Evolutionary conservation across 2,329 filamentous ascomycete species (phyloP).

Genomic region (Sphaerulina populicola): DNA sequence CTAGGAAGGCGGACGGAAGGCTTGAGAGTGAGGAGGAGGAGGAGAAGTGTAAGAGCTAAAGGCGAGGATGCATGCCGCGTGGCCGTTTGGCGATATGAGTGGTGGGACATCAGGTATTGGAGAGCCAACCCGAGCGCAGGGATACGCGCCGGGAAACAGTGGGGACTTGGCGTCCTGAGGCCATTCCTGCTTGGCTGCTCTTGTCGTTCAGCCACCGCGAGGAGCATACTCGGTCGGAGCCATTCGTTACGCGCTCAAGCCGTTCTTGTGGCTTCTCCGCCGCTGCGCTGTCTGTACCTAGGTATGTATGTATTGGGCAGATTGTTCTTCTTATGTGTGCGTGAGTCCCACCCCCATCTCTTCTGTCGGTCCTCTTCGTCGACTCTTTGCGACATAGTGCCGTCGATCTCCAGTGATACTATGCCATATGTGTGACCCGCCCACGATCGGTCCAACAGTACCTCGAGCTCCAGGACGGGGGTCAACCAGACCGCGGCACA

Average conservation of each 20-base stretch:
- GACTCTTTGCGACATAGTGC: background rate
- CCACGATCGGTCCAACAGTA: slow-evolving; percentile 6
- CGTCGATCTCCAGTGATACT: slow-evolving; percentile 16
- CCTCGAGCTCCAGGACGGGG: slow-evolving; percentile 14
- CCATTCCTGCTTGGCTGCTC: slow-evolving; percentile 10
- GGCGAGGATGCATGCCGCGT: background rate
- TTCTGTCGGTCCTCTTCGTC: background rate
- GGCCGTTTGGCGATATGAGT: slow-evolving; percentile 2
- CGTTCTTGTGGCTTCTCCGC: slow-evolving; percentile 3
- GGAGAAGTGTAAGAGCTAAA: slow-evolving; percentile 5
- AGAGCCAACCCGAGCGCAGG: slow-evolving; percentile 9
- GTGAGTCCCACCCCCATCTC: slow-evolving; percentile 13
- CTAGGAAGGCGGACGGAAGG: background rate
- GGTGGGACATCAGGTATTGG: slow-evolving; percentile 4
- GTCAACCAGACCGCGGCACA: slow-evolving; percentile 6
- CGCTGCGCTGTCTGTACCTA: background rate
- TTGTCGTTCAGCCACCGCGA: slow-evolving; percentile 15
- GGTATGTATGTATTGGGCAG: slow-evolving; percentile 13
- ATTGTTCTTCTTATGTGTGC: slow-evolving; percentile 3
- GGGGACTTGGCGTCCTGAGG: background rate
- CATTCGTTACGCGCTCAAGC: slow-evolving; percentile 24
- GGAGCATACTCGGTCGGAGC: slow-evolving; percentile 10
- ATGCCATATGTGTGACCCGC: slow-evolving; percentile 13
- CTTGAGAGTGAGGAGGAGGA: slow-evolving; percentile 3
- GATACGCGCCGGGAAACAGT: slow-evolving; percentile 7